Percentiles rank a stretch among this genome's conserved stretches.
Conservation (phyloP, 2,329 filamentous ascomycete genomes). For the Anisogramma anomala region DNA sequence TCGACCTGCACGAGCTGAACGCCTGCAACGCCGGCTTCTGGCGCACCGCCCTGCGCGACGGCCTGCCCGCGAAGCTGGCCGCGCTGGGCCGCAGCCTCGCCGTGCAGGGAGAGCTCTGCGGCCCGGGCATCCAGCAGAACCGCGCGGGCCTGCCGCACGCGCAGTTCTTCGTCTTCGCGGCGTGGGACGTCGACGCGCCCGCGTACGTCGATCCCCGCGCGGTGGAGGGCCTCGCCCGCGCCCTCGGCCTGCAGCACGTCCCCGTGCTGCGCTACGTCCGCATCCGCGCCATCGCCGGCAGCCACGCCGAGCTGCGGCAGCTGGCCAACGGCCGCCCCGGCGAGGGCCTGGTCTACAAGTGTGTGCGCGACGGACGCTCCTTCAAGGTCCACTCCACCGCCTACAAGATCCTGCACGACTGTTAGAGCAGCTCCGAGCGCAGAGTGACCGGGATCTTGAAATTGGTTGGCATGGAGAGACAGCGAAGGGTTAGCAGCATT, state of each 20-base stretch:
- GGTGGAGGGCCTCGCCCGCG: slow-evolving; percentile 20
- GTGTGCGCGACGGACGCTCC: slow-evolving; percentile 15
- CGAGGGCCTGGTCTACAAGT: slow-evolving; percentile 22
- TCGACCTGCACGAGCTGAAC: slow-evolving; percentile 18
- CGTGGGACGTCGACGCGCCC: slow-evolving; percentile 23
- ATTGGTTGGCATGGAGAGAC: no score
- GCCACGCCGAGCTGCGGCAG: slow-evolving; percentile 16
- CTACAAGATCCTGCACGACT: slow-evolving; percentile 16
- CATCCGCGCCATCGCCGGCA: slow-evolving; percentile 15
- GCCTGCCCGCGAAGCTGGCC: slow-evolving; percentile 18
- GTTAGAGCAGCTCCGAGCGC: no score
- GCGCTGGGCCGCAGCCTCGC: slow-evolving; percentile 17
- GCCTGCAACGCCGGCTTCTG: slow-evolving; percentile 16
- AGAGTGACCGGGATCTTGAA: no score
- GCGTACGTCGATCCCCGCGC: slow-evolving; percentile 19
- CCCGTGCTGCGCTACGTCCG: slow-evolving; percentile 19
- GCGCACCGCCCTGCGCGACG: slow-evolving; percentile 16
- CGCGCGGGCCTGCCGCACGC: slow-evolving; percentile 20
- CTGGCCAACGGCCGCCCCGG: slow-evolving; percentile 16
- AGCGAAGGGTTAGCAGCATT: no score
- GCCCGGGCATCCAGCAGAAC: slow-evolving; percentile 19
- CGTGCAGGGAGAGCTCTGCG: slow-evolving; percentile 25
- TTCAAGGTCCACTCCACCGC: slow-evolving; percentile 20
- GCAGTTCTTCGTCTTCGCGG: slow-evolving; percentile 25
- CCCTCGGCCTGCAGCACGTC: slow-evolving; percentile 24